Percentiles rank a stretch among this genome's conserved stretches.
Evolutionary conservation across 2,329 filamentous ascomycete species (phyloP).

Genomic region (Monosporascus sp.): DNA sequence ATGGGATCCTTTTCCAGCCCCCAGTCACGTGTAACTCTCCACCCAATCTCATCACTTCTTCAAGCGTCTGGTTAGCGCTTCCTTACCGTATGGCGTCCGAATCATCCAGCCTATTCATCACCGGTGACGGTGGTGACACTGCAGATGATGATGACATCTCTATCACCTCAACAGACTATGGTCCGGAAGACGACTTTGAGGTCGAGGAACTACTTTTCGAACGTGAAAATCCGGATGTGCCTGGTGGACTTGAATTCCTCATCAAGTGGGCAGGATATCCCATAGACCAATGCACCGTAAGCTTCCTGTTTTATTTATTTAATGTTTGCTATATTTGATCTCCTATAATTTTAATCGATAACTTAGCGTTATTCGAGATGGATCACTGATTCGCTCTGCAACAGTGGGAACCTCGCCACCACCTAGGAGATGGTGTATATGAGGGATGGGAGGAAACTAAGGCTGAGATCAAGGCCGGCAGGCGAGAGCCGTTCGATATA

Average conservation of each 20-base stretch:
- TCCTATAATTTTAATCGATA: too few relatives aligned
- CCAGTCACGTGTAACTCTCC: too few relatives aligned
- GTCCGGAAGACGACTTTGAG: slow-evolving; percentile 41
- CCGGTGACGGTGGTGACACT: slow-evolving; percentile 5
- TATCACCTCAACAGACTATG: slow-evolving; percentile 47
- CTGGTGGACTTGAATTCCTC: slow-evolving; percentile 44
- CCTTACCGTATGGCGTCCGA: slow-evolving; percentile 7
- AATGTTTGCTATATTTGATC: background rate
- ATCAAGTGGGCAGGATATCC: slow-evolving; percentile 61
- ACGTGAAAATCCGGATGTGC: slow-evolving; percentile 19
- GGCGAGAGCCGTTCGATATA: slow-evolving; percentile 33
- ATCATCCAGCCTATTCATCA: slow-evolving; percentile 2
- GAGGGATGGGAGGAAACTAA: slow-evolving; percentile 40
- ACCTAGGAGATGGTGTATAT: slow-evolving; percentile 36
- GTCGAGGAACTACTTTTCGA: slow-evolving; percentile 52
- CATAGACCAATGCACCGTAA: slow-evolving; percentile 43
- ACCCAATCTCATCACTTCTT: background rate
- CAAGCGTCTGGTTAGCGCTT: background rate
- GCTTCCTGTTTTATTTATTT: slow-evolving; percentile 24
- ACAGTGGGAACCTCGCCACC: slow-evolving; percentile 45
- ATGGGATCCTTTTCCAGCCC: too few relatives aligned
- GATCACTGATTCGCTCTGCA: slow-evolving; percentile 30
- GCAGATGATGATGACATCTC: slow-evolving; percentile 50
- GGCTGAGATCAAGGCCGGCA: slow-evolving; percentile 27
- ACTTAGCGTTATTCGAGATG: slow-evolving; percentile 33